Evolutionary conservation across 2,329 filamentous ascomycete species (phyloP).

Genomic region (Periconia sp.): DNA sequence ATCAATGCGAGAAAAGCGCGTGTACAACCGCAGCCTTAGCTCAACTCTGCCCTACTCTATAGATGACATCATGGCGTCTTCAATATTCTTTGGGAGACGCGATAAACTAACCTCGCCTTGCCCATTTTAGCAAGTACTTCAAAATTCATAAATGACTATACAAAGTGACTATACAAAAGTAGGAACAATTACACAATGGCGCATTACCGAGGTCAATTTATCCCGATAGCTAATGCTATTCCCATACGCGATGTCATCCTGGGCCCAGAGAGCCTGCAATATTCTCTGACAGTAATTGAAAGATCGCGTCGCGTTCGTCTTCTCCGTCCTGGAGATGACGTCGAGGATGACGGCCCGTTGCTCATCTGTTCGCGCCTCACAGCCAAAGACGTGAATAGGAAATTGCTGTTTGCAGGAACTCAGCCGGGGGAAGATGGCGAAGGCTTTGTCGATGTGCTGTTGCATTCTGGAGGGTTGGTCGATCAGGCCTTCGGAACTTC

Average conservation of each 20-base stretch:
- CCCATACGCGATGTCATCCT: conserved; percentile 20
- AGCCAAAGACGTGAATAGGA: conserved; percentile 35
- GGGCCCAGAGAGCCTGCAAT: conserved; percentile 21
- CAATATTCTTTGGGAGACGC: too few species aligned
- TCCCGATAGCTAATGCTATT: conserved; percentile 18
- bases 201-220: conserved; percentile 16
- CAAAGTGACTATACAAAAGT: conserved; percentile 23
- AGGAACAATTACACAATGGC: conserved; percentile 18
- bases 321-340: conserved; percentile 19
- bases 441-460: conserved; percentile 12
- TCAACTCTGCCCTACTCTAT: too few species aligned
- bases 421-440: conserved; percentile 18
- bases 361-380: conserved; percentile 36
- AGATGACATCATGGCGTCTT: too few species aligned
- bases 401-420: conserved; percentile 30
- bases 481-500: conserved; percentile 11
- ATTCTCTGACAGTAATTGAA: conserved; percentile 16
- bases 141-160: too few species aligned
- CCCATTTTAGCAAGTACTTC: too few species aligned
- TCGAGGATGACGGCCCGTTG: conserved; percentile 25
- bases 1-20: too few species aligned
- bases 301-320: conserved; percentile 8
- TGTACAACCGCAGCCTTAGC: too few species aligned
- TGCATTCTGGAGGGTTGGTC: conserved; percentile 8
- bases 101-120: too few species aligned